Base-by-base conservation (phyloP, 2,329 filamentous ascomycete genomes). In the Arachnopeziza araneosa region DNA sequence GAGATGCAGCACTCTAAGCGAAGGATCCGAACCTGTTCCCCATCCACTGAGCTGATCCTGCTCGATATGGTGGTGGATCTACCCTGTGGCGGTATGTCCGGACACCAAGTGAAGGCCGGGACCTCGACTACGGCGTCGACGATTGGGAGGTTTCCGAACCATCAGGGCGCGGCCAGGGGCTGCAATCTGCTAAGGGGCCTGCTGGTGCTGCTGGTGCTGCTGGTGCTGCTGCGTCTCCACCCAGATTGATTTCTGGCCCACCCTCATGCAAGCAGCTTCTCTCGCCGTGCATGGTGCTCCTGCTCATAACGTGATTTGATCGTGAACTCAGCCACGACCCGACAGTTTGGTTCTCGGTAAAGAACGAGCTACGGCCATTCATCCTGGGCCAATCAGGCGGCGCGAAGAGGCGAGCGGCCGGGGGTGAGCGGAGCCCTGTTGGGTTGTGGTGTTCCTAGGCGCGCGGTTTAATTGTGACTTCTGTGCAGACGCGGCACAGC, bases 401-500 rank as follows among this genome's bases (percentile, higher is more conserved):
- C 19, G 48, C n/a, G n/a, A n/a, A n/a, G n/a, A n/a, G n/a, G n/a
- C n/a, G n/a, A n/a, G n/a, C n/a, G n/a, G n/a, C n/a, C 48, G 48
- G 63, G 58, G 51, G 48, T 57, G 54, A 49, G 52, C 57, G 23
- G 58, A 54, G 54, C n/a, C 24, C 50, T 22, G 26, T n/a, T 52
- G 52, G 30, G 26, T 14, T 52, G 48, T 24, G 49, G 49, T 36
- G 52, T 23, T 55, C 17, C 50, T 62, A 62, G 57, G 58, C 64
- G 60, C 64, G 62, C 60, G 60, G 60, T 50, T 56, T 61, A 30
- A 44, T 21, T 54, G 50, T 53, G 24, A 52, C 54, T 24, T 56
- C 51, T 44, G 55, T 62, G 57, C 58, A 44, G 50, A 24, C 55
- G 60, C 62, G 64, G 62, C 62, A 63, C 59, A 63, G 62, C 50